Evolutionary conservation across 805 yeast genomes (phyloP).

Genomic region (Brettanomyces bruxellensis): DNA sequence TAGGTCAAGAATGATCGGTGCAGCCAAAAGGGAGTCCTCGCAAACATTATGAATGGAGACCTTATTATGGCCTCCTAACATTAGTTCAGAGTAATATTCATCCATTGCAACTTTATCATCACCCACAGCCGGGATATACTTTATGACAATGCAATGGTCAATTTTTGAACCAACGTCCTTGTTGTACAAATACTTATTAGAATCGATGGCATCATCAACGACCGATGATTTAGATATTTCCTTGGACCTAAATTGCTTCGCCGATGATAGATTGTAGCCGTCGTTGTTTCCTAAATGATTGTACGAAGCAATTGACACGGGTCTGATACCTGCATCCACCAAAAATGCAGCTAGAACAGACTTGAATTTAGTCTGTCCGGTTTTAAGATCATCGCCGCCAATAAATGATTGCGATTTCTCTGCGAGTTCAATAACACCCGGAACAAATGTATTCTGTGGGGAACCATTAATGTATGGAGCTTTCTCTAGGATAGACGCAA

Average conservation of each 20-base stretch:
- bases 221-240: constrained; percentile 91
- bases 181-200: constrained; percentile 77
- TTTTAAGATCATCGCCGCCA: constrained; percentile 96
- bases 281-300: constrained; percentile 96
- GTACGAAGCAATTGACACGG: constrained; percentile 88
- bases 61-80: constrained; percentile 96
- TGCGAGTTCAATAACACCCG: constrained; percentile 87
- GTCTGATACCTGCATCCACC: constrained; percentile 96
- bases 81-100: constrained; percentile 91
- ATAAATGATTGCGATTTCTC: constrained; percentile 67
- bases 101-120: constrained; percentile 98
- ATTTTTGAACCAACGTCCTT: constrained; percentile 67
- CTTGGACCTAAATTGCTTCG: constrained; percentile 89
- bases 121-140: constrained; percentile 89
- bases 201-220: constrained; percentile 87
- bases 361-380: constrained; percentile 93
- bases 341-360: constrained; percentile 94
- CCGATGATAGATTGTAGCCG: constrained; percentile 86
- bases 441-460: constrained; percentile 96
- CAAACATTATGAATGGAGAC: constrained; percentile 92
- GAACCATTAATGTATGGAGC: constrained; percentile 93
- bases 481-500: constrained; percentile 82
- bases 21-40: constrained; percentile 90
- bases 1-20: constrained; percentile 88
- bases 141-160: constrained; percentile 93